A percentile compares a stretch with the other conserved stretches of the same genome.
These are phyloP conservation scores for Musa troglodytarum DNA, from an alignment of 176 grass and related monocot genomes.

Conservation along the genomic window DNA sequence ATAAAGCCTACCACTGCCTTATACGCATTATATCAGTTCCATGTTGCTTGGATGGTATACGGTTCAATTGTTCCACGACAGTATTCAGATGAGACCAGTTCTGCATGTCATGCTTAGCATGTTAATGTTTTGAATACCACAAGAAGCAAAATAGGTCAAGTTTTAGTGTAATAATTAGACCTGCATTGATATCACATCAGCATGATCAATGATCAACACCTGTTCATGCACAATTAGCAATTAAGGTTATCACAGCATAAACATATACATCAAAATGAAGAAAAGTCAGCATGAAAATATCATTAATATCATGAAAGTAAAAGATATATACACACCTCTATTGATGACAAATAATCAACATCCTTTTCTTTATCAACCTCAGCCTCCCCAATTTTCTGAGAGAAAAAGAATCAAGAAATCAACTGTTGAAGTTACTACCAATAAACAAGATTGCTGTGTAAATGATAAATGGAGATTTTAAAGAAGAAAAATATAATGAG, in stretches of 20 bases:
- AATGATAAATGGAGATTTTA: too few relatives aligned
- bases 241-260: constrained; percentile 8
- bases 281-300: constrained; percentile 9
- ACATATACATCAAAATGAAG: not conserved
- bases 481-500: not conserved
- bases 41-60: constrained; percentile 72
- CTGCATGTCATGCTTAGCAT: constrained; percentile 34
- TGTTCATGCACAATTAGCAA: constrained; percentile 27
- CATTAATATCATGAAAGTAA: constrained; percentile 10
- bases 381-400: constrained; percentile 76
- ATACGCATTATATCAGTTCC: constrained; percentile 91
- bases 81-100: constrained; percentile 82
- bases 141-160: constrained; percentile 20
- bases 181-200: constrained; percentile 93
- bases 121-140: constrained; percentile 16
- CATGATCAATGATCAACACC: constrained; percentile 77
- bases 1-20: constrained; percentile 63
- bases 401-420: constrained; percentile 1
- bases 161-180: constrained; percentile 31
- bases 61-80: constrained; percentile 74
- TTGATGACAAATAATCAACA: constrained; percentile 88
- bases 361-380: constrained; percentile 70
- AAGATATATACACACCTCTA: constrained; percentile 53
- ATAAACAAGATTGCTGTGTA: not conserved
- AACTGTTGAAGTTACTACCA: not conserved